A percentile compares a stretch with the other conserved stretches of the same genome.
Evolutionary conservation across 2,329 filamentous ascomycete genomes (phyloP).

Genomic region (Fonsecaea monophora): DNA sequence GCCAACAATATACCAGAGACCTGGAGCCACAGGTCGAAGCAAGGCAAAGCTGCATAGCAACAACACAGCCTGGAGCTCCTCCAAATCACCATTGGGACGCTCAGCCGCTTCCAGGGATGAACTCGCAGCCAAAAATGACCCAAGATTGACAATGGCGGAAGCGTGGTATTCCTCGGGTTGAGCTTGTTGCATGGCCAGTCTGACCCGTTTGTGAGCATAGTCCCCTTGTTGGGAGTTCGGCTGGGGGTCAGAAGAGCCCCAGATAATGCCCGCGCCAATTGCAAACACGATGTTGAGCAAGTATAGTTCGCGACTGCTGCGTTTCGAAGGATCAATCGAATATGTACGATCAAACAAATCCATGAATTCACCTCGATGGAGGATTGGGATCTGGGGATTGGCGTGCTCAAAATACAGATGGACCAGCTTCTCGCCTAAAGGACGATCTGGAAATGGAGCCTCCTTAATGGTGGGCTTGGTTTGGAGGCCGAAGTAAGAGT

Average conservation of each 20-base stretch:
- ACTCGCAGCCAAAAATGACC: constrained; percentile 77
- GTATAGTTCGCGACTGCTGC: constrained; percentile 83
- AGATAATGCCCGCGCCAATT: constrained; percentile 91
- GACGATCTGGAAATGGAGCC: constrained; percentile 80
- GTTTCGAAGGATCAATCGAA: constrained; percentile 67
- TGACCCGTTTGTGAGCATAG: constrained; percentile 56
- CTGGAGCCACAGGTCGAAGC: constrained; percentile 86
- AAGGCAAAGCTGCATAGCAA: constrained; percentile 90
- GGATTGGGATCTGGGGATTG: constrained; percentile 92
- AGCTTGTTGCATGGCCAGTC: constrained; percentile 64
- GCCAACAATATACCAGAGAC: constrained; percentile 96
- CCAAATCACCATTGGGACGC: constrained; percentile 83
- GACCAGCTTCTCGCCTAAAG: constrained; percentile 74
- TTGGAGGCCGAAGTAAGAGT: constrained; percentile 96
- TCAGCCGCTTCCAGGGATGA: constrained; percentile 61
- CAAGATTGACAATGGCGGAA: constrained; percentile 88
- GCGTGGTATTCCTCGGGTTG: constrained; percentile 97
- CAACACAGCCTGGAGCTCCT: constrained; percentile 92
- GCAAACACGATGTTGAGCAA: constrained; percentile 97
- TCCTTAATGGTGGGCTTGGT: constrained; percentile 86
- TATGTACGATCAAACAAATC: constrained; percentile 85
- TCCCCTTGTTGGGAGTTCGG: constrained; percentile 42
- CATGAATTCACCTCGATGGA: constrained; percentile 90
- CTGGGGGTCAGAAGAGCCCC: constrained; percentile 50
- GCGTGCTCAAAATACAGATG: constrained; percentile 93